These are phyloP conservation scores for Penicillium paxilli DNA, from an alignment of 495 filamentous ascomycete species.

Conservation along the genomic window DNA sequence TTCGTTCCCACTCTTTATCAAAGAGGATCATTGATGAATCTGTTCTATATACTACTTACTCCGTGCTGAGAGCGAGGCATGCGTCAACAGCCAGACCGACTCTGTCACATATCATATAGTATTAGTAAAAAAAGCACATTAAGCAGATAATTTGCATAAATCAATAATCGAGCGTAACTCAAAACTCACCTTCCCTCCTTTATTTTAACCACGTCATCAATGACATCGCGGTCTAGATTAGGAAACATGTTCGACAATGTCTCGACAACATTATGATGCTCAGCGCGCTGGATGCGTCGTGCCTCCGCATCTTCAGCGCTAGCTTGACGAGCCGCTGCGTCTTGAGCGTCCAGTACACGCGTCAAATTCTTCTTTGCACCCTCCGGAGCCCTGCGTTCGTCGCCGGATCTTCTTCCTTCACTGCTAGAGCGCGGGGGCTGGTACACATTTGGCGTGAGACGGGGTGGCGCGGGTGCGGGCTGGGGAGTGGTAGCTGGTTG, in stretches of 20 bases:
- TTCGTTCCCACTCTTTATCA: background rate
- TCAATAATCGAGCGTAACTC: background rate
- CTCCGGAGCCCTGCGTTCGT: constrained; percentile 30
- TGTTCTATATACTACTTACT: constrained; percentile 40
- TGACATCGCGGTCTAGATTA: constrained; percentile 83
- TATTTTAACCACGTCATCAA: constrained; percentile 88
- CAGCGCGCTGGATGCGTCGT: constrained; percentile 74
- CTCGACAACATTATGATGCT: constrained; percentile 90
- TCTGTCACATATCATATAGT: constrained; percentile 53
- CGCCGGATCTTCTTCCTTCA: constrained; percentile 47
- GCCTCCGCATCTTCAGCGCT: constrained; percentile 92
- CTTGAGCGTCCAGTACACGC: constrained; percentile 60
- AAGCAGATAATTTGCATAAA: too few relatives aligned
- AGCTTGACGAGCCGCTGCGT: constrained; percentile 91
- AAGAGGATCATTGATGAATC: background rate
- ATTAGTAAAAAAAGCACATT: too few relatives aligned
- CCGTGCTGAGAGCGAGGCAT: constrained; percentile 73
- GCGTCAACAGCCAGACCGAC: constrained; percentile 90
- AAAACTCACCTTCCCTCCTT: constrained; percentile 82
- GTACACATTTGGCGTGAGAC: constrained; percentile 58
- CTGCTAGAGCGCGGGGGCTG: constrained; percentile 48
- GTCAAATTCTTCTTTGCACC: constrained; percentile 30
- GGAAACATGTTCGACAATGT: constrained; percentile 93
- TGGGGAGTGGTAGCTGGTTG: constrained; percentile 59
- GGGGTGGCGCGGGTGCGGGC: constrained; percentile 51